phyloP scores from a whole-genome alignment of 768 basidiomycete genomes.

The Termitomyces sp. region DNA sequence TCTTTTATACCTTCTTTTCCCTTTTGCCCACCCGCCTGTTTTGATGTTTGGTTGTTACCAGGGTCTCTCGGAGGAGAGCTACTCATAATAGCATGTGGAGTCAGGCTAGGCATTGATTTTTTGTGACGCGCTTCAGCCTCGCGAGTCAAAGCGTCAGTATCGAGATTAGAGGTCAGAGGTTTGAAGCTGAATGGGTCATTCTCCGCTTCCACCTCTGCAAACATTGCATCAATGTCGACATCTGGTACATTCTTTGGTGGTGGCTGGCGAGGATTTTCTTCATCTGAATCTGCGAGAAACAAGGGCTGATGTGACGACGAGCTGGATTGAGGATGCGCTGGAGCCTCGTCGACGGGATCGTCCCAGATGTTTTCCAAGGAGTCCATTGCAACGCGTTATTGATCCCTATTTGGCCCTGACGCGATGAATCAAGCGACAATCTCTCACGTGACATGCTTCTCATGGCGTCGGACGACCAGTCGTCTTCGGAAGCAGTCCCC shows the following conservation, averaged over 20 bases:
- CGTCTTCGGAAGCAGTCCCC: conserved; percentile 27
- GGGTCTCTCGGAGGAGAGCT: conserved; percentile 41
- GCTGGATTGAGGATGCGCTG: neutral
- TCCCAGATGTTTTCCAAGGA: conserved; percentile 59
- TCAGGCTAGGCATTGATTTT: conserved; percentile 22
- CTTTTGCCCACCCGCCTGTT: conserved; percentile 21
- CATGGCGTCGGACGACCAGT: conserved; percentile 3
- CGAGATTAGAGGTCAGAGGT: conserved; percentile 44
- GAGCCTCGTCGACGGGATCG: conserved; percentile 32
- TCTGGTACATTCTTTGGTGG: conserved; percentile 36
- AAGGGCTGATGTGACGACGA: conserved; percentile 32
- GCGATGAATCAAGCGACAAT: conserved; percentile 12
- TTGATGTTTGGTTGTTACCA: conserved; percentile 17
- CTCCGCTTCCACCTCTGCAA: conserved; percentile 31
- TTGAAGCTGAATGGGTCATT: conserved; percentile 32
- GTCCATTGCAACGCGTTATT: conserved; percentile 40
- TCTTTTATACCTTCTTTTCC: conserved; percentile 30
- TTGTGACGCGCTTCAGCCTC: conserved; percentile 49
- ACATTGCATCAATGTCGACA: conserved; percentile 41
- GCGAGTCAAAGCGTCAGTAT: conserved; percentile 46
- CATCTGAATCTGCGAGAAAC: conserved; percentile 58
- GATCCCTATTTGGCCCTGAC: conserved; percentile 27
- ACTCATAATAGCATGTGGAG: conserved; percentile 41
- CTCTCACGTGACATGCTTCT: conserved; percentile 6
- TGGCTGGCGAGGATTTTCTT: conserved; percentile 27